These are phyloP conservation scores for Skeletonema grethae DNA, from an alignment of 108 stramenopile genomes.

Conservation along the genomic window DNA sequence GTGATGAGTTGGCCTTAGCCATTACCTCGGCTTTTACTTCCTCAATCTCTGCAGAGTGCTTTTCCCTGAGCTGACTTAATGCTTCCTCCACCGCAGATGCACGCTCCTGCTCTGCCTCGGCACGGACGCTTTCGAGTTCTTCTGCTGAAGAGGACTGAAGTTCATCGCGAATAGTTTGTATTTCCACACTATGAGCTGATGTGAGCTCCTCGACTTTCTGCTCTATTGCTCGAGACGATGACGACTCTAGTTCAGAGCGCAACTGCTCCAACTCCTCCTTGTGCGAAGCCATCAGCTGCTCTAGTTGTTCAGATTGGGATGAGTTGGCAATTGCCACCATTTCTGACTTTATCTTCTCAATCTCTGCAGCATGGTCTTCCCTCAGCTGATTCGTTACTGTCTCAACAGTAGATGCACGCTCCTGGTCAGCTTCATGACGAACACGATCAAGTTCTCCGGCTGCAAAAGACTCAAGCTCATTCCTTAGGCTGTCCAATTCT, in stretches of 20 bases:
- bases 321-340: slow-evolving; percentile 4
- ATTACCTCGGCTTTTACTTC: slow-evolving; percentile 15
- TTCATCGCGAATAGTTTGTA: slow-evolving; percentile 19
- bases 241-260: background rate
- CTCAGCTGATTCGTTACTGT: slow-evolving; percentile 7
- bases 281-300: background rate
- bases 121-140: slow-evolving; percentile 24
- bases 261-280: slow-evolving; percentile 1
- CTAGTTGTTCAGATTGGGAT: slow-evolving; percentile 6
- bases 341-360: slow-evolving; percentile 19
- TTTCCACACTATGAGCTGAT: slow-evolving; percentile 21
- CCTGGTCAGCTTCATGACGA: slow-evolving; percentile 4
- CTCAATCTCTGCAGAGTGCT: slow-evolving; percentile 13
- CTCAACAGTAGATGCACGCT: slow-evolving; percentile 13
- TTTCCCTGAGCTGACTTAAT: slow-evolving; percentile 8
- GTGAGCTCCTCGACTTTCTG: slow-evolving; percentile 18
- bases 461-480: slow-evolving; percentile 3
- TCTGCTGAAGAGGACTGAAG: background rate
- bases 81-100: slow-evolving; percentile 12
- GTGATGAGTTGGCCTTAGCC: slow-evolving; percentile 4
- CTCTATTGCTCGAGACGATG: slow-evolving; percentile 18
- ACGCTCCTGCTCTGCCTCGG: slow-evolving; percentile 16
- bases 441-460: slow-evolving; percentile 8
- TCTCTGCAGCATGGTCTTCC: slow-evolving; percentile 3
- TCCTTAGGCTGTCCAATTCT: slow-evolving; percentile 6